These are phyloP conservation scores for Hypoxylon perforatum DNA, from an alignment of 495 filamentous ascomycete species.

Conservation along the genomic window DNA sequence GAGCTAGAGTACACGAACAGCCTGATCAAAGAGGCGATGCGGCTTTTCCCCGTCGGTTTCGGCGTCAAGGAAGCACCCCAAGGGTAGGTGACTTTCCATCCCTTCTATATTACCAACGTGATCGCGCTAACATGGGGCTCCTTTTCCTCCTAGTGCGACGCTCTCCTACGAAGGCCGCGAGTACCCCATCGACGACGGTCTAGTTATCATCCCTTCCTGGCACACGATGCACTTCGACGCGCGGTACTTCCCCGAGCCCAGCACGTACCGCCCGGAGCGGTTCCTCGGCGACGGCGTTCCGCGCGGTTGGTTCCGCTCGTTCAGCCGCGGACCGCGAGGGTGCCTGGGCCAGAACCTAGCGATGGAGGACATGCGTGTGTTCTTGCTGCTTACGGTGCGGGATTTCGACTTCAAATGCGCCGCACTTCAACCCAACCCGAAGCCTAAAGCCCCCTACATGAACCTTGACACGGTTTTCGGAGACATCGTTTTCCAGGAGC, in stretches of 20 bases:
- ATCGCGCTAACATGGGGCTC: not conserved
- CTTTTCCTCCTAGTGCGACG: not conserved
- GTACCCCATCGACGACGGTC: not conserved
- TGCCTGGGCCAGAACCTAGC: slow-evolving; percentile 9
- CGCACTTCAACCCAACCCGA: not conserved
- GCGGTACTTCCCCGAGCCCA: slow-evolving; percentile 3
- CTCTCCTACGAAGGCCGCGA: not conserved
- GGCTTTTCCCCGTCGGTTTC: slow-evolving; percentile 33
- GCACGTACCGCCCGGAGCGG: slow-evolving; percentile 12
- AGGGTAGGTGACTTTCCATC: not conserved
- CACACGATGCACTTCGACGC: slow-evolving; percentile 29
- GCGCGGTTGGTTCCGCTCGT: not conserved
- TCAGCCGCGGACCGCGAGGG: not conserved
- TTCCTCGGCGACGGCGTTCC: slow-evolving; percentile 7
- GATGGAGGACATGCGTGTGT: not conserved
- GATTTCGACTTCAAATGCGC: not conserved
- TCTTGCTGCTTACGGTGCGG: not conserved
- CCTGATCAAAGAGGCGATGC: slow-evolving; percentile 33
- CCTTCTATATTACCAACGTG: not conserved
- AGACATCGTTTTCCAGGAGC: not conserved
- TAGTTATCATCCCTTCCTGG: slow-evolving; percentile 5
- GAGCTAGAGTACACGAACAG: slow-evolving; percentile 27
- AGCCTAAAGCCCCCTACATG: not conserved
- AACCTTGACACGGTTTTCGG: not conserved
- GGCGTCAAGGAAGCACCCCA: slow-evolving; percentile 1